Evolutionary conservation across 768 basidiomycete species (phyloP).

Genomic region (Leucosporidium yakuticum): DNA sequence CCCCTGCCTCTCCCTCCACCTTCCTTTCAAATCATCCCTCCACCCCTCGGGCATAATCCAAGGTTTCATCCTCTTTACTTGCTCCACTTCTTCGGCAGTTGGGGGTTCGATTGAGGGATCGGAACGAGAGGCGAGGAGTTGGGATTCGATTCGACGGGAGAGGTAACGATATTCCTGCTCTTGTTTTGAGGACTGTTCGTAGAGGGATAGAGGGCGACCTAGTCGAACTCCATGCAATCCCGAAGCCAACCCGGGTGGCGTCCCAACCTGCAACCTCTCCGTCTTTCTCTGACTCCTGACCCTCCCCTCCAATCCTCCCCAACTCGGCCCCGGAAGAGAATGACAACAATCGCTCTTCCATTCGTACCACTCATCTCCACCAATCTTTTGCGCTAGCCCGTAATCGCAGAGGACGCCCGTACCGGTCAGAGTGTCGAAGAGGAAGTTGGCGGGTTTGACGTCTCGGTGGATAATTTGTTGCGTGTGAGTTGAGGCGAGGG

Average conservation of each 20-base stretch:
- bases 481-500: slow-evolving; percentile 77
- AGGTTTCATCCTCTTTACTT: slow-evolving; percentile 48
- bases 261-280: background rate
- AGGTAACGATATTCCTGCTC: slow-evolving; percentile 6
- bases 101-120: no score
- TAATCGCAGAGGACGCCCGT: slow-evolving; percentile 88
- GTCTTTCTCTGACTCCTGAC: background rate
- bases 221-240: slow-evolving; percentile 28
- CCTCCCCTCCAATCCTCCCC: slow-evolving; percentile 16
- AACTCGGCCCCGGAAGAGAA: slow-evolving; percentile 51
- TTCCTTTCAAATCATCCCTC: slow-evolving; percentile 16
- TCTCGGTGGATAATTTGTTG: slow-evolving; percentile 89
- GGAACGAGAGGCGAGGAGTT: no score
- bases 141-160: no score
- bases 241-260: slow-evolving; percentile 13
- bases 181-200: slow-evolving; percentile 25
- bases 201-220: slow-evolving; percentile 16
- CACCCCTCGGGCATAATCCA: slow-evolving; percentile 40
- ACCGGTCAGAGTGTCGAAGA: slow-evolving; percentile 78
- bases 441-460: slow-evolving; percentile 95
- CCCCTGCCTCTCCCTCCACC: slow-evolving; percentile 19
- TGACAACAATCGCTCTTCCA: slow-evolving; percentile 61
- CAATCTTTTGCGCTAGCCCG: slow-evolving; percentile 67
- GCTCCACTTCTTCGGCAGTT: slow-evolving; percentile 46
- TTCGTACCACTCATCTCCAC: slow-evolving; percentile 37